Evolutionary conservation across 192 early-diverging fungal species (phyloP).

Genomic region (Dissophora ornata): DNA sequence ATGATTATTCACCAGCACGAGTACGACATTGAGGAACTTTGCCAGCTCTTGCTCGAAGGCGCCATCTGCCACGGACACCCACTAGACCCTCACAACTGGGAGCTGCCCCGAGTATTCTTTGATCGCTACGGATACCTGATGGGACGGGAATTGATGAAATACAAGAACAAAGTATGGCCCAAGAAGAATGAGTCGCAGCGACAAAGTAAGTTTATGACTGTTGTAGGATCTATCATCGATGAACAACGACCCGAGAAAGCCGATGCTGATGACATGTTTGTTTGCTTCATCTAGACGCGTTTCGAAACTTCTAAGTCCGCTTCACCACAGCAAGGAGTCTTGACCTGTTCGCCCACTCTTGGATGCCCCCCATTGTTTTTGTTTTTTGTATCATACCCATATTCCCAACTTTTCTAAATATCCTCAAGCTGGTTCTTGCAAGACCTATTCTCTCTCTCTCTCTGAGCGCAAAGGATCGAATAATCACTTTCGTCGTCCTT

Average conservation of each 20-base stretch:
- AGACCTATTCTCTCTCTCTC: not conserved
- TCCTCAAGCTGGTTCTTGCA: conserved; percentile 7
- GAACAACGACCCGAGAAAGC: not conserved
- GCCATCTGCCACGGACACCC: conserved; percentile 58
- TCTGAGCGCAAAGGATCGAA: conserved; percentile 24
- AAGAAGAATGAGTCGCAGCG: conserved; percentile 36
- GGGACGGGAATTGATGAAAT: conserved; percentile 47
- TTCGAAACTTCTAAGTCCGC: conserved; percentile 25
- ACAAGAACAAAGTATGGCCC: conserved; percentile 56
- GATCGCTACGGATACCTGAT: conserved; percentile 54
- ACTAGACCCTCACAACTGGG: conserved; percentile 55
- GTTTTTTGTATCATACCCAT: conserved; percentile 35
- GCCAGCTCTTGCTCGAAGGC: conserved; percentile 50
- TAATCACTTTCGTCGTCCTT: not conserved
- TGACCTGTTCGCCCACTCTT: not conserved
- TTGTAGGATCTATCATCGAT: not conserved
- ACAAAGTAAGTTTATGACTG: conserved; percentile 13
- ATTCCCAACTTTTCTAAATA: conserved; percentile 8
- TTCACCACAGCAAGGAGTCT: not conserved
- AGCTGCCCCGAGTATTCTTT: conserved; percentile 57
- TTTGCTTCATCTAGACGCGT: conserved; percentile 14
- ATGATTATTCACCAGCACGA: conserved; percentile 55
- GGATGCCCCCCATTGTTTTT: conserved; percentile 7
- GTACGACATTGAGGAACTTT: conserved; percentile 55
- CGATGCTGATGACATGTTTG: too few relatives aligned